phyloP scores from a whole-genome alignment of 2,329 filamentous ascomycete genomes.

The Westerdykella sp. region DNA sequence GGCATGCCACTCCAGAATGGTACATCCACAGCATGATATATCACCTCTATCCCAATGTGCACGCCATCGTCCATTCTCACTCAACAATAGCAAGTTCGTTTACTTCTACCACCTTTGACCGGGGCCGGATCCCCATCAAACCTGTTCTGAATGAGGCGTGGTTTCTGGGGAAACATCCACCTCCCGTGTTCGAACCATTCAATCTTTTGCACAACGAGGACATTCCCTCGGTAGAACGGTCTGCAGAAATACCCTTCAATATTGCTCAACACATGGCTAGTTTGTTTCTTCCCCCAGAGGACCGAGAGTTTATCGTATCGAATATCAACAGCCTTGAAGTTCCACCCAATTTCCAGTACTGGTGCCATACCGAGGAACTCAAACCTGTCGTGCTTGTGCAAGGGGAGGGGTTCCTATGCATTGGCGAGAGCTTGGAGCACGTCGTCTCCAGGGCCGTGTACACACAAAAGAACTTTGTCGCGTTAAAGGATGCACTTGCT shows the following conservation, averaged over 20 bases:
- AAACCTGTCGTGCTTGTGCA: constrained; percentile 35
- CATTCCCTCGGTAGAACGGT: background rate
- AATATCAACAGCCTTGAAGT: too few relatives aligned
- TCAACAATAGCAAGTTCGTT: constrained; percentile 38
- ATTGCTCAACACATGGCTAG: too few relatives aligned
- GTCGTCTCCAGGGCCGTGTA: constrained; percentile 40
- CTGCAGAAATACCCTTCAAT: too few relatives aligned
- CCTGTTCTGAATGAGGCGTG: constrained; percentile 39
- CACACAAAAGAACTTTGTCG: constrained; percentile 29
- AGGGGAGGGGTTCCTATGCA: constrained; percentile 41
- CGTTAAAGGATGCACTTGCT: constrained; percentile 29
- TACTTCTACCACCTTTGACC: constrained; percentile 12
- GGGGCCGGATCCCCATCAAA: constrained; percentile 19
- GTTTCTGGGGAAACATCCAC: constrained; percentile 25
- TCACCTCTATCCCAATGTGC: constrained; percentile 33
- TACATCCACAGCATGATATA: constrained; percentile 41
- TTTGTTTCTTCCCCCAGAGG: too few relatives aligned
- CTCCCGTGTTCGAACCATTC: constrained; percentile 24
- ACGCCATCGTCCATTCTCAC: constrained; percentile 40
- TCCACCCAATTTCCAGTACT: background rate
- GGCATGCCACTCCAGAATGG: constrained; percentile 39
- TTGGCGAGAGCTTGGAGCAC: constrained; percentile 35
- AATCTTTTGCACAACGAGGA: background rate
- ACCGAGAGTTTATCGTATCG: too few relatives aligned
- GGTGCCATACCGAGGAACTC: constrained; percentile 2